Base-by-base conservation (phyloP, 140 eudicot genomes). In the Senecio squalidus region DNA sequence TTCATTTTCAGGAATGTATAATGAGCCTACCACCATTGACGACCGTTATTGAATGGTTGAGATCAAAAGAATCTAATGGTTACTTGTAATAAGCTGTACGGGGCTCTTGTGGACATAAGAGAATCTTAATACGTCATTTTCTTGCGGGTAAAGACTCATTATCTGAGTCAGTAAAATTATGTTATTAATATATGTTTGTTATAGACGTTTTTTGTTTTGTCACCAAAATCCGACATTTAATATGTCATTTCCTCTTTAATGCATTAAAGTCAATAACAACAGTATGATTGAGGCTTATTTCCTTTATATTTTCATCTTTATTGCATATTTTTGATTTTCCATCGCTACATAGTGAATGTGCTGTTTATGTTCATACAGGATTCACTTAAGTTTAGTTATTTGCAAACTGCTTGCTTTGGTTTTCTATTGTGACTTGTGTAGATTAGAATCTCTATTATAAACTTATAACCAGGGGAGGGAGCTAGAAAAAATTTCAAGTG, bases 1-100 rank as follows among this genome's bases (percentile, higher is more conserved):
- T 64, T 50, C 69, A 9, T 49, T 64, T n/a, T 50, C 39, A 7
- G 26, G 51, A 49, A 53, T 65, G n/a, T n/a, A n/a, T 25, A 15
- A 36, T 25, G 49, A 47, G 47, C 48, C 38, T 36, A n/a, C 69
- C 60, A 63, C 33, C 38, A 48, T 63, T 36, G 51, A 33, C 40
- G 18, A 51, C 26, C 8, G 28, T 16, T 26, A 50, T 34, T 7
- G 3, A 49, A 16, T 1, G 9, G 24, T 59, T 9, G 48, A 59
- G 53, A 27, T 59, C 38, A 40, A 1, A 24, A 40, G 66, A 38
- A 58, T 14, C 51, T 39, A 24, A 2, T 24, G 63, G 46, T 57
- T 34, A 21, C 48, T 34, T 29, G 30, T 30, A 36, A 8, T 1
- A 8, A 15, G 49, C 4, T 2, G 3, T 14, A 14, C 18, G 0